These are phyloP conservation scores for Mallotus repandus DNA, from an alignment of 441 rosid species.

Conservation along the genomic window DNA sequence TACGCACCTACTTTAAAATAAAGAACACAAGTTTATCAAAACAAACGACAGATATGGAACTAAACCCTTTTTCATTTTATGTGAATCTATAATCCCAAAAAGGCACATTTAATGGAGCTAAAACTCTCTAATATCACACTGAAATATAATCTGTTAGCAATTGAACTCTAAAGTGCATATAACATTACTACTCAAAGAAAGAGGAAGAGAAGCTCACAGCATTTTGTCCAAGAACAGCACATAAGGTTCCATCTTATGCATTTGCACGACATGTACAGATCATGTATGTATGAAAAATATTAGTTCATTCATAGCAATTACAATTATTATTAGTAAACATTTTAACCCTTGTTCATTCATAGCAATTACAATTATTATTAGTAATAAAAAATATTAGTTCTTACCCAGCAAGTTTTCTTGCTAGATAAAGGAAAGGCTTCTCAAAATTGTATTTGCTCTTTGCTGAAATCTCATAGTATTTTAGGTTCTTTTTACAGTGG, in stretches of 20 bases:
- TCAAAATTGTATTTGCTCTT: conserved; percentile 90
- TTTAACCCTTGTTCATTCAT: neutral
- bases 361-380: neutral
- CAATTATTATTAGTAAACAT: too few species aligned
- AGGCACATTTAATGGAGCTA: too few species aligned
- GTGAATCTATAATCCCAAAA: too few species aligned
- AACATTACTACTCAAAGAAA: neutral
- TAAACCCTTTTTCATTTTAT: too few species aligned
- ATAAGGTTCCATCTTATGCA: conserved; percentile 94
- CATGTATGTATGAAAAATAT: conserved; percentile 98
- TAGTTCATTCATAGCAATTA: too few species aligned
- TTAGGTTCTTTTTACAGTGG: conserved; percentile 87
- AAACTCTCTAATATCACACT: too few species aligned
- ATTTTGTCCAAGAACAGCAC: conserved; percentile 96
- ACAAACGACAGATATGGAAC: neutral
- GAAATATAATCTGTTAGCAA: too few species aligned
- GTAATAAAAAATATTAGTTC: neutral
- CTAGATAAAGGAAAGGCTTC: conserved; percentile 90
- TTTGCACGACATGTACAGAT: conserved; percentile 95
- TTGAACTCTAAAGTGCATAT: neutral
- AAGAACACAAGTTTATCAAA: neutral
- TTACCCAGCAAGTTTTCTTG: conserved; percentile 90
- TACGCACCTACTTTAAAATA: too few species aligned
- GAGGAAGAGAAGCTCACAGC: conserved; percentile 57
- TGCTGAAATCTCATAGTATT: conserved; percentile 82